Evolutionary conservation across 1,284 basidiomycete genomes (phyloP).

Genomic region (Singerocomus rubriflavus): DNA sequence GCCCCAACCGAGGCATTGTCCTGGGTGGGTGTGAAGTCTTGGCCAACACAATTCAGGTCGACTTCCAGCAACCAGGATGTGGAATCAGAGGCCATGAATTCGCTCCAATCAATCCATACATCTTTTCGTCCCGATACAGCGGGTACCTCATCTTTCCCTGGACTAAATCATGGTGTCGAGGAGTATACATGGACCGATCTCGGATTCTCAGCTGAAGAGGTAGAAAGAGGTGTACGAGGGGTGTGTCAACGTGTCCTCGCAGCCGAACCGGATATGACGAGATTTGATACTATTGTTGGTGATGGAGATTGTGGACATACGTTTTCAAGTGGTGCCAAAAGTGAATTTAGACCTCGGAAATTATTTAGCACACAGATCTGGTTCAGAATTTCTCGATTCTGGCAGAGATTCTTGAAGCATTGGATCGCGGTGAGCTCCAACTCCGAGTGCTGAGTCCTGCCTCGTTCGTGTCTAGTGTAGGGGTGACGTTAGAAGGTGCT

Average conservation of each 20-base stretch:
- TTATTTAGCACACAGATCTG: not conserved
- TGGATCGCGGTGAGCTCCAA: conserved; percentile 7
- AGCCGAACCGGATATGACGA: conserved; percentile 40
- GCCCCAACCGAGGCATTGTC: conserved; percentile 38
- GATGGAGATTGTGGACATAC: conserved; percentile 38
- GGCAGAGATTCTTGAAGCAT: conserved; percentile 8
- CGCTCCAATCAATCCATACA: conserved; percentile 8
- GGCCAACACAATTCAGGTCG: conserved; percentile 8
- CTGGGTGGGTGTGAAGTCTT: conserved; percentile 36
- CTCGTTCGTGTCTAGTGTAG: conserved; percentile 6
- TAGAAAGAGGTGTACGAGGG: conserved; percentile 29
- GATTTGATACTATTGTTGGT: conserved; percentile 40
- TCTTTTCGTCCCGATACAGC: not conserved
- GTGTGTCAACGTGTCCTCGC: conserved; percentile 36
- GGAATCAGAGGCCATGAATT: conserved; percentile 11
- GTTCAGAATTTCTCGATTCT: not conserved
- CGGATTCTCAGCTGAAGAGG: conserved; percentile 12
- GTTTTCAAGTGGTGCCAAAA: conserved; percentile 30
- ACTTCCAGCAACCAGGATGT: not conserved
- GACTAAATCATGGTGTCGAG: too few species aligned
- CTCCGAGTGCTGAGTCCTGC: conserved; percentile 2
- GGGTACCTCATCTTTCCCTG: not conserved
- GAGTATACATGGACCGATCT: conserved; percentile 10
- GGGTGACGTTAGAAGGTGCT: conserved; percentile 15
- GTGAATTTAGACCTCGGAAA: conserved; percentile 8